Conservation (phyloP, 345 rosid species). For the Erodium maritimum region DNA sequence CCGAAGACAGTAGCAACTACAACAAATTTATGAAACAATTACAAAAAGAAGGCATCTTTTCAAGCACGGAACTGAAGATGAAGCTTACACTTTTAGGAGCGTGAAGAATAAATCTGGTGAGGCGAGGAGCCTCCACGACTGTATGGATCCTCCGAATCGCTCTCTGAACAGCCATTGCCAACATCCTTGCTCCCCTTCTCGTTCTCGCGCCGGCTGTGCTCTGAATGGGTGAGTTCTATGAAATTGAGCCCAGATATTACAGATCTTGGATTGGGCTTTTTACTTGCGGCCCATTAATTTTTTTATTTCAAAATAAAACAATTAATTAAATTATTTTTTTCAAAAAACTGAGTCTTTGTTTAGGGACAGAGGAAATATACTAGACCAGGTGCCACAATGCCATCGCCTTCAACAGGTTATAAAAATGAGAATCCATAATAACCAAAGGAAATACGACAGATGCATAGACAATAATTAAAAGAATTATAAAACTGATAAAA, state of each 20-base stretch:
- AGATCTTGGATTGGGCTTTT: not conserved
- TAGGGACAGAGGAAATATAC: too few species aligned
- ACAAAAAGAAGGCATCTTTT: not conserved
- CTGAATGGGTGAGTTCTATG: not conserved
- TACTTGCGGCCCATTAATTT: not conserved
- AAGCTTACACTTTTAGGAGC: slow-evolving; percentile 50
- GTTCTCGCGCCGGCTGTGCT: not conserved
- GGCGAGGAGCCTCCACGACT: slow-evolving; percentile 24
- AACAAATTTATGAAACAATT: not conserved
- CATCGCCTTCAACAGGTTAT: too few species aligned
- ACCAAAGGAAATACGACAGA: too few species aligned
- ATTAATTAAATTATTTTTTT: too few species aligned
- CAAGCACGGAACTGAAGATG: not conserved
- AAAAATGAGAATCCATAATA: too few species aligned
- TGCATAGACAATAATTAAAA: too few species aligned
- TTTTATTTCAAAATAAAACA: too few species aligned
- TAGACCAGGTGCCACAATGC: too few species aligned
- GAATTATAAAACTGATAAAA: too few species aligned
- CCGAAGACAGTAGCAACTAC: not conserved
- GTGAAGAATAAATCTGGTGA: slow-evolving; percentile 37
- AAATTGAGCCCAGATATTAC: not conserved
- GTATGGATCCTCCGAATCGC: slow-evolving; percentile 30
- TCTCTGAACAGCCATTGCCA: slow-evolving; percentile 16
- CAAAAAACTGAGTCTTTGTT: too few species aligned
- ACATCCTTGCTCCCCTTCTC: not conserved